Evolutionary conservation across 1,284 basidiomycete genomes (phyloP).

Genomic region (Ustilago shanxiensis): DNA sequence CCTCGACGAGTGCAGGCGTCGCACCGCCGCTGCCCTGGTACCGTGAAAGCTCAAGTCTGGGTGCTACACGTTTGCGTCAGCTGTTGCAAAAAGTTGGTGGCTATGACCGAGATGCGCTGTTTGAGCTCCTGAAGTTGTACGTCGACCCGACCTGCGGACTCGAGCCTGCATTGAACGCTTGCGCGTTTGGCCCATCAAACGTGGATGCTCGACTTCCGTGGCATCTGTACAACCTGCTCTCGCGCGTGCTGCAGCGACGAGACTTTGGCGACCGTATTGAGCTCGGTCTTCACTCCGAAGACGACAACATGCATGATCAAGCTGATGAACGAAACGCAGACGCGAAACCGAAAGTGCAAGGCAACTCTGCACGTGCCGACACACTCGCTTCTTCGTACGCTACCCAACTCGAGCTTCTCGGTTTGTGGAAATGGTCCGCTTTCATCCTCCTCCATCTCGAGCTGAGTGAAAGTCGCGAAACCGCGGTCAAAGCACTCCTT

Average conservation of each 20-base stretch:
- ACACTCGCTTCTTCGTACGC: slow-evolving; percentile 86
- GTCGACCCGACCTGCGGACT: slow-evolving; percentile 74
- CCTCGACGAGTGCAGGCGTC: slow-evolving; percentile 37
- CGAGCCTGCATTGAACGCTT: slow-evolving; percentile 75
- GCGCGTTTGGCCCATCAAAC: slow-evolving; percentile 82
- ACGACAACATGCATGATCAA: slow-evolving; percentile 68
- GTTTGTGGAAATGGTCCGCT: slow-evolving; percentile 84
- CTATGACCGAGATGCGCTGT: slow-evolving; percentile 78
- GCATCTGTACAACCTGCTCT: slow-evolving; percentile 91
- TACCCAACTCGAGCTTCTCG: slow-evolving; percentile 83
- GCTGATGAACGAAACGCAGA: slow-evolving; percentile 52
- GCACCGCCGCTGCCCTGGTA: slow-evolving; percentile 68
- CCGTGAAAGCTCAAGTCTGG: slow-evolving; percentile 61
- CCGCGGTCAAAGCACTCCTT: slow-evolving; percentile 84
- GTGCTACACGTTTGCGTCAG: slow-evolving; percentile 52
- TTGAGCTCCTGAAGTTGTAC: slow-evolving; percentile 83
- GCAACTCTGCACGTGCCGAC: slow-evolving; percentile 79
- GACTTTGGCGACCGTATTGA: slow-evolving; percentile 84
- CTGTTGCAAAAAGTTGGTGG: slow-evolving; percentile 45
- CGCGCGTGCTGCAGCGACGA: slow-evolving; percentile 82
- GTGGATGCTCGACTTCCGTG: slow-evolving; percentile 87
- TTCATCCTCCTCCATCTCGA: slow-evolving; percentile 93
- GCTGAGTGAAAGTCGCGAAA: slow-evolving; percentile 76
- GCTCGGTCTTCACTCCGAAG: slow-evolving; percentile 64
- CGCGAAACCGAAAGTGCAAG: slow-evolving; percentile 18